Evolutionary conservation across 164 flowering plant genomes (phyloP).

Genomic region (Litsea cubeba): DNA sequence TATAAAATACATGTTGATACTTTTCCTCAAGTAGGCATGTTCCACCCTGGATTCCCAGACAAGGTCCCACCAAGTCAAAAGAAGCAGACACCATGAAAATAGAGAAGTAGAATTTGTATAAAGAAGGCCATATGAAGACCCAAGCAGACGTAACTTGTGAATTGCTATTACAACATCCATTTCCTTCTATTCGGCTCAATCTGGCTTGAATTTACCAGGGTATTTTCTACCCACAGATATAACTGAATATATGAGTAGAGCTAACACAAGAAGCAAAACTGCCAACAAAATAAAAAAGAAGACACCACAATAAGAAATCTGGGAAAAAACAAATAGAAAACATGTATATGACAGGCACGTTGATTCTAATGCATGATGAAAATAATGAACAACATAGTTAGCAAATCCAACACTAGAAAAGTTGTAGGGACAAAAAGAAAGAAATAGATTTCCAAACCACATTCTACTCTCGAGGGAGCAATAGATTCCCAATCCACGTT

Average conservation of each 20-base stretch:
- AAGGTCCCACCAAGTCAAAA: no score
- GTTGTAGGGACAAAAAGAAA: not conserved
- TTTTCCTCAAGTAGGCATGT: no score
- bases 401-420: not conserved
- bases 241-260: slow-evolving; percentile 19
- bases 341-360: not conserved
- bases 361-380: not conserved
- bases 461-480: no score
- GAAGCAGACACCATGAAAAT: no score
- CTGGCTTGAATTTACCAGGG: slow-evolving; percentile 43
- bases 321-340: not conserved
- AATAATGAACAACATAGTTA: not conserved
- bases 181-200: slow-evolving; percentile 19
- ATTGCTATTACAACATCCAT: not conserved
- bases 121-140: no score
- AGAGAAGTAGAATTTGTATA: no score
- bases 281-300: slow-evolving; percentile 21
- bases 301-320: not conserved
- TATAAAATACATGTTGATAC: no score
- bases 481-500: not conserved
- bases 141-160: no score
- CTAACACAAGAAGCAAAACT: slow-evolving; percentile 31
- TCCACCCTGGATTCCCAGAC: no score
- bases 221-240: slow-evolving; percentile 15
- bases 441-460: not conserved